Base-by-base conservation (phyloP, 2,329 filamentous ascomycete genomes). In the Ustilaginoidea virens region DNA sequence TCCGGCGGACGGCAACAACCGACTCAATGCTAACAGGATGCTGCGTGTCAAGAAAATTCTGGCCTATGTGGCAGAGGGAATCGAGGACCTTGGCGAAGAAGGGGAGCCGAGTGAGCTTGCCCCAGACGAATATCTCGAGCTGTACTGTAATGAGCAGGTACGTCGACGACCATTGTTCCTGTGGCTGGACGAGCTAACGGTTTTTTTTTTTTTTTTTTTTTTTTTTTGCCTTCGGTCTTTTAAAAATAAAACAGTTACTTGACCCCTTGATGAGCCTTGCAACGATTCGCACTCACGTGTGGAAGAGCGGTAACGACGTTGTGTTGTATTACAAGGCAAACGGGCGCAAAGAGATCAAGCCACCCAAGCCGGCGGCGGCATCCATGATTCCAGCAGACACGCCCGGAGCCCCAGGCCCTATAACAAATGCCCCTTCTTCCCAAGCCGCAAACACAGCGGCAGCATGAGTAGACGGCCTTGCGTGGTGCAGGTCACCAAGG, bases 1-100 rank as follows among this genome's bases (percentile, higher is more conserved):
- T 18, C 69, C 74, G 15, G 55, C 72, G 4, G 85, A 92, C 46
- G 78, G 77, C 29, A 92, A 87, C 51, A 87, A 86, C 39, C 76
- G 90, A 15, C 65, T 98, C 29, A 98, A 96, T 49, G 90, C 90
- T 8, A 98, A 96, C 47, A 73, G 87, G 31, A 96, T 98, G 90
- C 64, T 98, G 28, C 72, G 90, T 26, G 83, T 92, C 4, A 87
- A 83, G 58, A 98, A 98, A 61, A 90, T 98, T 14, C 58, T 96
- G 33, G 73, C 75, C 0, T 98, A 98, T 44, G 73, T 98, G 12
- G 82, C 85, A 1, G 90, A 98, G 53, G 70, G 86, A 31, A 87
- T 98, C 33, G 87, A 96, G 42, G 65, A 71, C 6, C 64, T 65
- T n/a, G 58, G 66, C 0, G 63, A 74, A 28, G 64, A 73, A 29